Conservation (phyloP, 257 asterid species). For the Plantago ovata region DNA sequence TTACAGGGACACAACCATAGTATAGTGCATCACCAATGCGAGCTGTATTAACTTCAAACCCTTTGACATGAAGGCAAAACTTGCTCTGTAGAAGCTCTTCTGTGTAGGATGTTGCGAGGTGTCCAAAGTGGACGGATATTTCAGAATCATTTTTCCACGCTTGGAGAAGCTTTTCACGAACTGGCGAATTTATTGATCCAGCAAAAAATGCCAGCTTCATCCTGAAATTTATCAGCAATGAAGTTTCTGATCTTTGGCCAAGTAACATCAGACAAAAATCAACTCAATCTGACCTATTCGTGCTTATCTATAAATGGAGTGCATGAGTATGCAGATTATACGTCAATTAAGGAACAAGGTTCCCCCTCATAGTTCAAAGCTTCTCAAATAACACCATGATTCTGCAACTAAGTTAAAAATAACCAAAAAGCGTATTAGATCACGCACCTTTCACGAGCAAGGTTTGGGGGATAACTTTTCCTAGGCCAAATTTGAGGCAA, state of each 20-base stretch:
- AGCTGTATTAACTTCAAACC: conserved; percentile 91
- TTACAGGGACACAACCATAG: conserved; percentile 81
- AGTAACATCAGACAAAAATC: no score
- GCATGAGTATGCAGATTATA: not conserved
- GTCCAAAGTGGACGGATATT: conserved; percentile 54
- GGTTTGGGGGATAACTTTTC: conserved; percentile 43
- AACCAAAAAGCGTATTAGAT: not conserved
- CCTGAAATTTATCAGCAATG: conserved; percentile 36
- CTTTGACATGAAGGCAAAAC: conserved; percentile 91
- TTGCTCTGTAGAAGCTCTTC: conserved; percentile 64
- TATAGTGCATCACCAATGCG: conserved; percentile 78
- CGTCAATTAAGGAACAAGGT: no score
- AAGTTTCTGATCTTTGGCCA: no score
- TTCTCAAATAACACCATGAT: not conserved
- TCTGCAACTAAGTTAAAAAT: not conserved
- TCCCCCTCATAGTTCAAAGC: no score
- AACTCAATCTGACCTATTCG: no score
- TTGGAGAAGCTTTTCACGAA: conserved; percentile 75
- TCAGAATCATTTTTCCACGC: conserved; percentile 69
- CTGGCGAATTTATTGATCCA: conserved; percentile 79
- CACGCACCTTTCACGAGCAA: conserved; percentile 49
- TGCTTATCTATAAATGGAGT: not conserved
- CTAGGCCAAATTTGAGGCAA: conserved; percentile 96
- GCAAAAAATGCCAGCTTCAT: conserved; percentile 68
- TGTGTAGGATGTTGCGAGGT: conserved; percentile 48